Conservation (phyloP, 2,329 filamentous ascomycete genomes). For the Fusarium sp. region DNA sequence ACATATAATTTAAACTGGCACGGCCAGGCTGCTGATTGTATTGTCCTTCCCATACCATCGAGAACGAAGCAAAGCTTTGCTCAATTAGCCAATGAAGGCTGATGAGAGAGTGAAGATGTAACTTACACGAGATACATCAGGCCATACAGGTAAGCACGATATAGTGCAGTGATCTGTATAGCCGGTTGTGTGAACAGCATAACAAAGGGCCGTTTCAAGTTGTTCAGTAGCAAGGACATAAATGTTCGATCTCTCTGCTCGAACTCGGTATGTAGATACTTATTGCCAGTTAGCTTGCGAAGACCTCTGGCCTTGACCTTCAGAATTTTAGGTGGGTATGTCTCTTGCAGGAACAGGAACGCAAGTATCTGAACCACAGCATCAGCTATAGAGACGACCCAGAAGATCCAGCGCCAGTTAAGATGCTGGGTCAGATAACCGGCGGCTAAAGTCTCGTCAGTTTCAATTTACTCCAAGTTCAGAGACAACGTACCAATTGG, state of each 20-base stretch:
- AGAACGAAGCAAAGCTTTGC: slow-evolving; percentile 61
- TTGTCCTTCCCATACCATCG: slow-evolving; percentile 59
- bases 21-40: slow-evolving; percentile 61
- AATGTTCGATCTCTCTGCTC: slow-evolving; percentile 46
- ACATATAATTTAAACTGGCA: slow-evolving; percentile 65
- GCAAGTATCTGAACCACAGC: slow-evolving; percentile 50
- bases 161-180: slow-evolving; percentile 61
- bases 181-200: slow-evolving; percentile 64
- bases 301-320: slow-evolving; percentile 45
- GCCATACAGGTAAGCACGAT: slow-evolving; percentile 63
- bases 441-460: slow-evolving; percentile 43
- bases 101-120: rapidly evolving
- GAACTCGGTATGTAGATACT: slow-evolving; percentile 44
- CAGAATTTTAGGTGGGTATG: slow-evolving; percentile 52
- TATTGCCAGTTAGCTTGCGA: slow-evolving; percentile 47
- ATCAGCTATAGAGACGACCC: slow-evolving; percentile 55
- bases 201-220: slow-evolving; percentile 59
- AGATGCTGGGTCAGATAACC: slow-evolving; percentile 54
- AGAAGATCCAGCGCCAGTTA: slow-evolving; percentile 60
- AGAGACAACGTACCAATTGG: slow-evolving; percentile 50
- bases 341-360: slow-evolving; percentile 55
- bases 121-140: slow-evolving; percentile 63
- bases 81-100: background rate
- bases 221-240: slow-evolving; percentile 40
- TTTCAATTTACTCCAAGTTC: rapidly evolving